phyloP scores from a whole-genome alignment of 305 asterid genomes.

The Nicotiana rustica region DNA sequence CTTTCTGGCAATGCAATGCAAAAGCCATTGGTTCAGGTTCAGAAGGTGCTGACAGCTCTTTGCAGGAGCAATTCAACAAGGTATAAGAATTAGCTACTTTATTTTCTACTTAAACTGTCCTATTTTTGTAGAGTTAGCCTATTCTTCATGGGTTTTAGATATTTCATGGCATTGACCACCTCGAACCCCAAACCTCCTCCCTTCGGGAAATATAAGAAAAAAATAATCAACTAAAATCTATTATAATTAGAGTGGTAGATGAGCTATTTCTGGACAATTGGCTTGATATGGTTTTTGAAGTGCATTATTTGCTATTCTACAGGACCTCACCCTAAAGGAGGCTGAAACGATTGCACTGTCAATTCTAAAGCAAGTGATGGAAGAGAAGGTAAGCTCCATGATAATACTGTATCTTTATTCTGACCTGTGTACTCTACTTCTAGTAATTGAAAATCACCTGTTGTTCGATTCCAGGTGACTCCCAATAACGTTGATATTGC shows the following conservation, averaged over 20 bases:
- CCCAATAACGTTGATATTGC: conserved; percentile 92
- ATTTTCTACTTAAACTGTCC: not conserved
- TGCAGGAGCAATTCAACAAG: conserved; percentile 93
- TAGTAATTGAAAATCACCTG: not conserved
- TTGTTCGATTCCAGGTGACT: conserved; percentile 64
- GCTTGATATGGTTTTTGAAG: conserved; percentile 18
- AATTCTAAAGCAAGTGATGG: conserved; percentile 96
- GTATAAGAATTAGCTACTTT: conserved; percentile 40
- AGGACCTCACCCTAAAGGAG: conserved; percentile 83
- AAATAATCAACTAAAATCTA: not conserved
- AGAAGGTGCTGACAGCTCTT: conserved; percentile 96
- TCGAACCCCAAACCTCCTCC: not conserved
- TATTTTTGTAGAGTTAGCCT: not conserved
- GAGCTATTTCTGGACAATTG: conserved; percentile 2
- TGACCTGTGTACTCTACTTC: not conserved
- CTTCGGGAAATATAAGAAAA: not conserved
- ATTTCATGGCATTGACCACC: not conserved
- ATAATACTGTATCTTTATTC: not conserved
- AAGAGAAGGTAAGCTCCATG: conserved; percentile 72
- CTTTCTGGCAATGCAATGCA: conserved; percentile 97
- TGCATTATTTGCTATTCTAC: conserved; percentile 36
- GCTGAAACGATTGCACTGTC: conserved; percentile 93
- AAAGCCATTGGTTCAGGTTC: conserved; percentile 97
- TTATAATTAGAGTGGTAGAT: not conserved
- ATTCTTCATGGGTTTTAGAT: not conserved